A percentile compares a stretch with the other conserved stretches of the same genome.
Evolutionary conservation across 768 basidiomycete species (phyloP).

Genomic region (Coprinopsis sp.): DNA sequence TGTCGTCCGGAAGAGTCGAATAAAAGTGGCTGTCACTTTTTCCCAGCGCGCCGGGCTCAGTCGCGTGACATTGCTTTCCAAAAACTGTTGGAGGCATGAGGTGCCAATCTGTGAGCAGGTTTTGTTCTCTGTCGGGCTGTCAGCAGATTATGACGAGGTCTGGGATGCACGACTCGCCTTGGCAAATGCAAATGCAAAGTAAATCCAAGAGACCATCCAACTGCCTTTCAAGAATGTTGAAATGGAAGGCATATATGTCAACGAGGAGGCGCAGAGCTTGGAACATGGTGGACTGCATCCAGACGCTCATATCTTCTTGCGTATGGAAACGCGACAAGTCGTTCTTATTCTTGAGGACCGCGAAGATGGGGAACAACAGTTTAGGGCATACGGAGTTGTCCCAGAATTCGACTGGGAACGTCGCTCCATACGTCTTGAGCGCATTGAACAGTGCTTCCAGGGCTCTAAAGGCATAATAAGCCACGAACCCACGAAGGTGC

Average conservation of each 20-base stretch:
- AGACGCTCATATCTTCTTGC: conserved; percentile 99
- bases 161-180: conserved; percentile 59
- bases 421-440: conserved; percentile 81
- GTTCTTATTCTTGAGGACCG: conserved; percentile 88
- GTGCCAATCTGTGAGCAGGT: conserved; percentile 97
- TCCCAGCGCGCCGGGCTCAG: conserved; percentile 86
- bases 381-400: conserved; percentile 96
- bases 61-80: conserved; percentile 90
- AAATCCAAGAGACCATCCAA: conserved; percentile 92
- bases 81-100: conserved; percentile 91
- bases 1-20: conserved; percentile 94
- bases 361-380: conserved; percentile 96
- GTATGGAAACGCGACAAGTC: conserved; percentile 91
- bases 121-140: conserved; percentile 76
- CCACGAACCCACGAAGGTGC: neutral
- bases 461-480: conserved; percentile 52
- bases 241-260: conserved; percentile 93
- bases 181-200: conserved; percentile 94
- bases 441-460: conserved; percentile 95
- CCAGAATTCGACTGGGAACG: conserved; percentile 93
- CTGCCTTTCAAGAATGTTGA: conserved; percentile 83
- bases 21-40: conserved; percentile 85
- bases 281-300: conserved; percentile 99
- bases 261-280: conserved; percentile 94
- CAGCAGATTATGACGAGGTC: conserved; percentile 9